Percentiles rank a stretch among this genome's conserved stretches.
Conservation (phyloP, 306 rosid genomes). For the Dalbergia cochinchinensis region DNA sequence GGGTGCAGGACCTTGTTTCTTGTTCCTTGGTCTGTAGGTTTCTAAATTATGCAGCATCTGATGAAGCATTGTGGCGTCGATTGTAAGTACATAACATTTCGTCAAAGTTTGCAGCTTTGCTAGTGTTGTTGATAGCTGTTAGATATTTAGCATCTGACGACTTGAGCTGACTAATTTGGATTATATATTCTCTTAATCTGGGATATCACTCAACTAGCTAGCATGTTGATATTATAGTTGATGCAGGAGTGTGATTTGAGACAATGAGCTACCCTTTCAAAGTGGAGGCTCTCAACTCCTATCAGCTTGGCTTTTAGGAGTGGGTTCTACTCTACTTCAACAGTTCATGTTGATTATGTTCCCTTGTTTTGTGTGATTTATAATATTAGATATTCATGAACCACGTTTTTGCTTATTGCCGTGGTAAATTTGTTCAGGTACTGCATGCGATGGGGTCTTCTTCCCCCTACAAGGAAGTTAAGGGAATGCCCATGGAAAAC, state of each 20-base stretch:
- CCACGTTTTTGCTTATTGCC: conserved; percentile 34
- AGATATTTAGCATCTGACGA: neutral
- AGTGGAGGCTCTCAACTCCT: conserved; percentile 41
- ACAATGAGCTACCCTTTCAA: conserved; percentile 26
- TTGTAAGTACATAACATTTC: conserved; percentile 63
- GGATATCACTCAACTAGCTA: conserved; percentile 31
- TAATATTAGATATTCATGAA: neutral
- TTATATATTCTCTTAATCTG: conserved; percentile 5
- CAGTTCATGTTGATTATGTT: conserved; percentile 27
- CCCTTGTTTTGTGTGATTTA: conserved; percentile 26
- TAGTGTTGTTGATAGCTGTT: conserved; percentile 24
- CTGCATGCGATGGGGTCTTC: conserved; percentile 90
- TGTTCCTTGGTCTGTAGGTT: conserved; percentile 86
- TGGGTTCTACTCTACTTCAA: conserved; percentile 48
- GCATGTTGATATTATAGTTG: conserved; percentile 36
- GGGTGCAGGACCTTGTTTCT: conserved; percentile 81
- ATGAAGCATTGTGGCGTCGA: conserved; percentile 95
- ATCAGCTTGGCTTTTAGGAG: conserved; percentile 51
- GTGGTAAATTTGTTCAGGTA: conserved; percentile 61
- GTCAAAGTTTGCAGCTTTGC: conserved; percentile 20
- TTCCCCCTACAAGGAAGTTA: conserved; percentile 70
- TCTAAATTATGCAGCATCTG: conserved; percentile 84
- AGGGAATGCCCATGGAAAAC: conserved; percentile 90
- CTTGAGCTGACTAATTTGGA: conserved; percentile 1
- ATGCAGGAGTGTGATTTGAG: conserved; percentile 38